phyloP scores from a whole-genome alignment of 352 stramenopile species.

The Phytophthora capsici region DNA sequence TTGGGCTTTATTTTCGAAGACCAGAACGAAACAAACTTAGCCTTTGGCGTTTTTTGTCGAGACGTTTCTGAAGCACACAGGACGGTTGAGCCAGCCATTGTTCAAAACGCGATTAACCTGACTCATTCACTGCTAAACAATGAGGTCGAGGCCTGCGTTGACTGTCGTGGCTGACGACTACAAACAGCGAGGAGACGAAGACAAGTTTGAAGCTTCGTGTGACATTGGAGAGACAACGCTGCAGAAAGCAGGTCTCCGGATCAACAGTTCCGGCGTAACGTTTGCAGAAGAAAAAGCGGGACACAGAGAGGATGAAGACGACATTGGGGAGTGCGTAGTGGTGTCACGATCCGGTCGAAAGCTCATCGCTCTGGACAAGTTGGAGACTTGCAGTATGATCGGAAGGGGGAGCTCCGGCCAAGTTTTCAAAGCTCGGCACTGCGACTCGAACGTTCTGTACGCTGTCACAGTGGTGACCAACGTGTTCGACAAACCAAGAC shows the following conservation, averaged over 20 bases:
- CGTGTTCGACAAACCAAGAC: conserved; percentile 79
- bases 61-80: not conserved
- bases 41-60: conserved; percentile 1
- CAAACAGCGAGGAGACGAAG: conserved; percentile 31
- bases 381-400: conserved; percentile 59
- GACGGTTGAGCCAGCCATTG: not conserved
- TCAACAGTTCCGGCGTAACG: conserved; percentile 70
- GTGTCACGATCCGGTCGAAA: conserved; percentile 18
- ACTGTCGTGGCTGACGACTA: conserved; percentile 30
- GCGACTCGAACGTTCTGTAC: conserved; percentile 44
- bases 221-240: conserved; percentile 80
- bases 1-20: conserved; percentile 22
- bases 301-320: conserved; percentile 31
- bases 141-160: conserved; percentile 26
- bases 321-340: conserved; percentile 13
- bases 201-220: conserved; percentile 70
- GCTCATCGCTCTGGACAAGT: conserved; percentile 56
- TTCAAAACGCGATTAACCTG: conserved; percentile 3
- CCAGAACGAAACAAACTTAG: conserved; percentile 28
- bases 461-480: conserved; percentile 79
- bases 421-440: conserved; percentile 63
- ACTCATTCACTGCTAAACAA: not conserved
- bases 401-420: conserved; percentile 70
- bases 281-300: conserved; percentile 38
- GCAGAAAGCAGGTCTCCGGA: conserved; percentile 67